Evolutionary conservation across 345 rosid genomes (phyloP).

Genomic region (Melastoma malabathricum): DNA sequence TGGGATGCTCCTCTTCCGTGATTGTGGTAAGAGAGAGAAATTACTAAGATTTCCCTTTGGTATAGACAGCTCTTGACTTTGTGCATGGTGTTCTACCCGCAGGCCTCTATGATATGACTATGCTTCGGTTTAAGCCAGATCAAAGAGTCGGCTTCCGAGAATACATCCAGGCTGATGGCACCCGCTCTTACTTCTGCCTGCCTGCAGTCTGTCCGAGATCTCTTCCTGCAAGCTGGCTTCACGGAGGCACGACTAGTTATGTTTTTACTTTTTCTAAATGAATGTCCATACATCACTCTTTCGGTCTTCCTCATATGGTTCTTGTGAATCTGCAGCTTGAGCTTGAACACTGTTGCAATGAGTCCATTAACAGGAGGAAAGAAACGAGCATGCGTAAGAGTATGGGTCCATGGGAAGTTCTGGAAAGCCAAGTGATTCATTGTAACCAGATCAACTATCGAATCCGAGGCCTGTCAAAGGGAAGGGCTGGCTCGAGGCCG

Average conservation of each 20-base stretch:
- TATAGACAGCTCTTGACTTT: background rate
- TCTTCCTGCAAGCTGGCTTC: slow-evolving; percentile 59
- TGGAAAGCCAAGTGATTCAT: slow-evolving; percentile 30
- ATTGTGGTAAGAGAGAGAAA: slow-evolving; percentile 38
- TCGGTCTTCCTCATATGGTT: slow-evolving; percentile 1
- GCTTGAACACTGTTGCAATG: slow-evolving; percentile 74
- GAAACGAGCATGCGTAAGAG: slow-evolving; percentile 65
- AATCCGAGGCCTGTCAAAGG: background rate
- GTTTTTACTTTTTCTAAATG: background rate
- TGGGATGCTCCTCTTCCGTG: slow-evolving; percentile 67
- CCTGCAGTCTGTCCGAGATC: slow-evolving; percentile 42
- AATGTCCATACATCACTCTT: background rate
- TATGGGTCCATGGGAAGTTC: slow-evolving; percentile 95
- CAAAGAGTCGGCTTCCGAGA: slow-evolving; percentile 68
- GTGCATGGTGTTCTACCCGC: background rate
- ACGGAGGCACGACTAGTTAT: slow-evolving; percentile 32
- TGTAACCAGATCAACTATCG: background rate
- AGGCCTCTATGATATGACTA: slow-evolving; percentile 94
- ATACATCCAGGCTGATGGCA: slow-evolving; percentile 69
- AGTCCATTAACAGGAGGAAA: slow-evolving; percentile 52
- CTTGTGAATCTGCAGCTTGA: slow-evolving; percentile 41
- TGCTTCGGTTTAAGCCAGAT: slow-evolving; percentile 68
- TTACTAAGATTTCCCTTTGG: background rate
- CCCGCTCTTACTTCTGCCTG: slow-evolving; percentile 80
- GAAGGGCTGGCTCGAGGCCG: no score